phyloP scores from a whole-genome alignment of 2,329 filamentous ascomycete species.

The Fusarium kyushuense region DNA sequence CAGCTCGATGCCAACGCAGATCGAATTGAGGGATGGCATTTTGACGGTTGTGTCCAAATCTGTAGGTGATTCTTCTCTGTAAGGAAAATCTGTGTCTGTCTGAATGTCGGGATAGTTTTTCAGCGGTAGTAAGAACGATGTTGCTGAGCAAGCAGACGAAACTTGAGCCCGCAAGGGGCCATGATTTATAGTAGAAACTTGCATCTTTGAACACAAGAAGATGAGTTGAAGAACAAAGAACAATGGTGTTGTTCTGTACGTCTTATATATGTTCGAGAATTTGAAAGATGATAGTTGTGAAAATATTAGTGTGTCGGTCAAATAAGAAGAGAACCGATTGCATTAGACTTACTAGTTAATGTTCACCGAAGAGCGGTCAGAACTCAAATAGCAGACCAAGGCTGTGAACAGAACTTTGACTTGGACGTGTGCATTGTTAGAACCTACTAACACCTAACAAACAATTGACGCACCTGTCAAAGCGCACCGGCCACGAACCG shows the following conservation, averaged over 20 bases:
- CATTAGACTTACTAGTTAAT: constrained; percentile 4
- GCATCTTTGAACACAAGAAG: constrained; percentile 30
- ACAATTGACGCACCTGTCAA: constrained; percentile 1
- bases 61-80: constrained; percentile 1
- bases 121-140: constrained; percentile 4
- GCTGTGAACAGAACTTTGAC: constrained; percentile 7
- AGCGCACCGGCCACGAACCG: neutral
- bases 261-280: constrained; percentile 6
- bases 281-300: neutral
- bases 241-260: constrained; percentile 5
- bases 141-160: constrained; percentile 26
- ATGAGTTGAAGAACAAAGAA: constrained; percentile 14
- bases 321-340: constrained; percentile 9
- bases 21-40: constrained; percentile 19
- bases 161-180: constrained; percentile 18
- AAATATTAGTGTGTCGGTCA: constrained; percentile 7
- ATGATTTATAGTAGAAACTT: constrained; percentile 30
- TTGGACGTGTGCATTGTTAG: constrained; percentile 14
- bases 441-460: constrained; percentile 13
- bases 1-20: constrained; percentile 46
- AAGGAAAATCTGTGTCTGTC: constrained; percentile 7
- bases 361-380: constrained; percentile 34
- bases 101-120: constrained; percentile 16
- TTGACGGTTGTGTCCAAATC: neutral
- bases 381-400: constrained; percentile 8